These are phyloP conservation scores for Borovskyia barvae DNA, from an alignment of 208 protist genomes.

Conservation along the genomic window DNA sequence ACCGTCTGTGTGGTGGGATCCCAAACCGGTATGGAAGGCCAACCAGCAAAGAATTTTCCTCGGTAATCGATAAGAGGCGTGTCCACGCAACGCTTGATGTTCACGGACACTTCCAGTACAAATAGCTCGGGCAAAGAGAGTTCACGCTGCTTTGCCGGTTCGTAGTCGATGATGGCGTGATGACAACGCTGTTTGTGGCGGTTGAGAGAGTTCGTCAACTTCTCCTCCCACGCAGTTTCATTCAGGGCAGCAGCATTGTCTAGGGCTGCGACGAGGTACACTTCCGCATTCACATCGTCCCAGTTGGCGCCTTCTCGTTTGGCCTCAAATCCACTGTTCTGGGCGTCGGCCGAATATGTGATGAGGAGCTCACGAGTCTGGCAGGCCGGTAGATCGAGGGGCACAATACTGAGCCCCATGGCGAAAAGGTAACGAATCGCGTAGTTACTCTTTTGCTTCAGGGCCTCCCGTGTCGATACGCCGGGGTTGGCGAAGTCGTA, in stretches of 20 bases:
- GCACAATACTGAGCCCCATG: conserved; percentile 52
- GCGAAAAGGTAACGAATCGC: conserved; percentile 51
- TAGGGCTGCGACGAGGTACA: conserved; percentile 41
- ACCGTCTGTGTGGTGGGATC: conserved; percentile 42
- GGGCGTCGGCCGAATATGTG: not conserved
- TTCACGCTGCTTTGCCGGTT: conserved; percentile 7
- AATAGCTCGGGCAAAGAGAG: conserved; percentile 36
- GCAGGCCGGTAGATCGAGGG: conserved; percentile 31
- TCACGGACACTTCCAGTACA: conserved; percentile 58
- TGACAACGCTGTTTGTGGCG: conserved; percentile 36
- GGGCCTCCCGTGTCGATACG: conserved; percentile 23
- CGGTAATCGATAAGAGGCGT: conserved; percentile 32
- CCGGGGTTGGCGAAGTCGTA: conserved; percentile 29
- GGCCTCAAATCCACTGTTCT: not conserved
- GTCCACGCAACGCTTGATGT: conserved; percentile 44
- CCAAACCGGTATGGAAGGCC: conserved; percentile 69
- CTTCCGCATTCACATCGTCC: conserved; percentile 30
- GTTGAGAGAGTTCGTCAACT: conserved; percentile 22
- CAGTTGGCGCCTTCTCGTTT: not conserved
- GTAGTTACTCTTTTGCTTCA: conserved; percentile 68
- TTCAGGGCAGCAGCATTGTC: conserved; percentile 19
- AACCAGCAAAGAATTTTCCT: conserved; percentile 74
- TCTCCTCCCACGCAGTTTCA: conserved; percentile 31
- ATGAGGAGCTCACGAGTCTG: conserved; percentile 17
- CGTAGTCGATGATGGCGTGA: conserved; percentile 34